Base-by-base conservation (phyloP, 1,284 basidiomycete genomes). In the Apiotrichum gracile region DNA sequence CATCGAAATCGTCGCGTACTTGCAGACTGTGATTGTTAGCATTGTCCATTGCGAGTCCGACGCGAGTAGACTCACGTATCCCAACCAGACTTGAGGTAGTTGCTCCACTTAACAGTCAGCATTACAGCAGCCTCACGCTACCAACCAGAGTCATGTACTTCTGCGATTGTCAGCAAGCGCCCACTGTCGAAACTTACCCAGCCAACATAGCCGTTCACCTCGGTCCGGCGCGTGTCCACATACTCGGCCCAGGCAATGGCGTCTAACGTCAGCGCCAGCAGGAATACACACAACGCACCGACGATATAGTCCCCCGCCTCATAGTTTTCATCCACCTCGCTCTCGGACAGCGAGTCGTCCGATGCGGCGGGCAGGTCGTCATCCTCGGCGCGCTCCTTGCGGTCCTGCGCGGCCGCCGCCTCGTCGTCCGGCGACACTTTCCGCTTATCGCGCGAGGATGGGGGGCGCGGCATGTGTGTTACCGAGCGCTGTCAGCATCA, bases 231-330 rank as follows among this genome's bases (percentile, higher is more conserved):
- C 14, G 61, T 54, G 38, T 66, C 58, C 22, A 47, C 46, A 25
- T 56, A 64, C n/a, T 47, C 47, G n/a, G 64, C 64, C 46, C 51
- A 66, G 34, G 62, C 64, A 43, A 66, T 64, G 16, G 64, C 64
- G 42, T 66, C 62, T 66, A 45, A 2, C 10, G 43, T 45, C 14
- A 27, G 34, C 46, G 5, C 7, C 21, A 25, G 14, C 44, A 17
- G 4, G n/a, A 12, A 10, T 10, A 21, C 17, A 35, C 27, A 9
- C 3, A 27, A 33, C 33, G 12, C 16, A 33, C 19, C 43, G 24
- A 44, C 49, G 17, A 3, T 33, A 19, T 14, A 41, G 26, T 61
- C 62, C 47, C 5, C 40, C 31, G n/a, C 17, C 12, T 10, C 31
- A 31, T 31, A 31, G 12, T 31, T 14, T 3, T 31, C 31, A 14